phyloP scores from a whole-genome alignment of 106 monocot genomes.

The Chionographis japonica region DNA sequence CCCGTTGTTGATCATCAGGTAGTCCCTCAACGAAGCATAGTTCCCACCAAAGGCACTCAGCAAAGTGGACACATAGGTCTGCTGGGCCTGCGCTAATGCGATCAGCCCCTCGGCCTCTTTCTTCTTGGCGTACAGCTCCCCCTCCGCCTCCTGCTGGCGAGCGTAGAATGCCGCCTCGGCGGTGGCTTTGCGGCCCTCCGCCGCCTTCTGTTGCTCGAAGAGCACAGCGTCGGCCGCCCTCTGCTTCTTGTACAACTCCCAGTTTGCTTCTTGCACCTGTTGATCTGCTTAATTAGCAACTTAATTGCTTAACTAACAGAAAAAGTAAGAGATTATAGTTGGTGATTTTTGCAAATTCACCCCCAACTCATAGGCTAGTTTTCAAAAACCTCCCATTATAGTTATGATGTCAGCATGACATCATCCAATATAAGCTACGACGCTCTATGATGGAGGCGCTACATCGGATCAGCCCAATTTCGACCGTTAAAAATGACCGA shows the following conservation, averaged over 20 bases:
- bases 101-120: conserved; percentile 52
- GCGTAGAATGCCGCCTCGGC: conserved; percentile 48
- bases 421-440: too few relatives aligned
- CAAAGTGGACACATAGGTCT: conserved; percentile 30
- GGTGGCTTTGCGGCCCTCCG: conserved; percentile 28
- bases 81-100: conserved; percentile 45
- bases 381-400: too few relatives aligned
- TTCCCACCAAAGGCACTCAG: conserved; percentile 36
- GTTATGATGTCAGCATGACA: too few relatives aligned
- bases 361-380: too few relatives aligned
- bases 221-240: conserved; percentile 58
- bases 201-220: conserved; percentile 48
- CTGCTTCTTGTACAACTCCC: conserved; percentile 63
- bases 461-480: too few relatives aligned
- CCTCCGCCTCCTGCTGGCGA: conserved; percentile 55
- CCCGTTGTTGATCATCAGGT: conserved; percentile 57
- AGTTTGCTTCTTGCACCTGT: conserved; percentile 72
- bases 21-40: conserved; percentile 51
- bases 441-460: too few relatives aligned
- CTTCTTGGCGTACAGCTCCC: conserved; percentile 51
- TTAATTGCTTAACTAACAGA: too few relatives aligned
- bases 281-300: not conserved
- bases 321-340: too few relatives aligned
- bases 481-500: too few relatives aligned
- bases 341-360: too few relatives aligned